Percentiles rank a stretch among this genome's conserved stretches.
These are phyloP conservation scores for Castanea crenata DNA, from an alignment of 306 rosid genomes.

Conservation along the genomic window DNA sequence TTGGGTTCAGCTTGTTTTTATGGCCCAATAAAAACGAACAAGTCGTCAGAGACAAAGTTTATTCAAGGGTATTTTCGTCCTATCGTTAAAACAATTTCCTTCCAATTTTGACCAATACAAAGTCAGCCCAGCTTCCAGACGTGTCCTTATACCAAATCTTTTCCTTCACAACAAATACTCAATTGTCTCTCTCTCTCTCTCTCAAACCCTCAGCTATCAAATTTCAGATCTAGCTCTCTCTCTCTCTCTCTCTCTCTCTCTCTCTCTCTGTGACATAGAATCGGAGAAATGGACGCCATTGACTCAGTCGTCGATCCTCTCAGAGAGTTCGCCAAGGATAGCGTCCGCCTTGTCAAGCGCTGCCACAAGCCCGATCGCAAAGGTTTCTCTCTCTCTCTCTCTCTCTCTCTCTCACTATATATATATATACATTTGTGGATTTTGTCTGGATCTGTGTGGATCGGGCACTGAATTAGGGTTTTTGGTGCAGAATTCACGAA, in stretches of 20 bases:
- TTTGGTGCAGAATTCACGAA: constrained; percentile 20
- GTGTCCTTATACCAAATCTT: not conserved
- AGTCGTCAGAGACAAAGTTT: not conserved
- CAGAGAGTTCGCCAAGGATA: constrained; percentile 29
- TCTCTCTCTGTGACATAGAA: not conserved
- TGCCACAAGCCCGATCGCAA: constrained; percentile 31
- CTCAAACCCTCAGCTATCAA: not conserved
- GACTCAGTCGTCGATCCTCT: constrained; percentile 30
- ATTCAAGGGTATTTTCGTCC: not conserved
- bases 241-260: constrained; percentile 21
- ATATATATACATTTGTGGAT: not conserved
- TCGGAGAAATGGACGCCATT: constrained; percentile 22
- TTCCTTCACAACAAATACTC: not conserved
- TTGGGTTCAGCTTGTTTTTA: too few relatives aligned
- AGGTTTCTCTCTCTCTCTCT: not conserved
- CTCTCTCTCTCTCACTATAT: not conserved
- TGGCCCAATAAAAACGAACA: not conserved
- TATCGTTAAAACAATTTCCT: not conserved
- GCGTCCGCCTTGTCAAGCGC: constrained; percentile 27
- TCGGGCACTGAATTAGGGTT: not conserved
- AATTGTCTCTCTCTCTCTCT: not conserved
- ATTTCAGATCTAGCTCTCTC: constrained; percentile 18
- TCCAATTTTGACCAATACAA: not conserved
- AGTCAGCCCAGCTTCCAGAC: not conserved
- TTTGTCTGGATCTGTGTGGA: not conserved